Evolutionary conservation across 2,329 filamentous ascomycete species (phyloP).

Genomic region (Colletotrichum abscissum): DNA sequence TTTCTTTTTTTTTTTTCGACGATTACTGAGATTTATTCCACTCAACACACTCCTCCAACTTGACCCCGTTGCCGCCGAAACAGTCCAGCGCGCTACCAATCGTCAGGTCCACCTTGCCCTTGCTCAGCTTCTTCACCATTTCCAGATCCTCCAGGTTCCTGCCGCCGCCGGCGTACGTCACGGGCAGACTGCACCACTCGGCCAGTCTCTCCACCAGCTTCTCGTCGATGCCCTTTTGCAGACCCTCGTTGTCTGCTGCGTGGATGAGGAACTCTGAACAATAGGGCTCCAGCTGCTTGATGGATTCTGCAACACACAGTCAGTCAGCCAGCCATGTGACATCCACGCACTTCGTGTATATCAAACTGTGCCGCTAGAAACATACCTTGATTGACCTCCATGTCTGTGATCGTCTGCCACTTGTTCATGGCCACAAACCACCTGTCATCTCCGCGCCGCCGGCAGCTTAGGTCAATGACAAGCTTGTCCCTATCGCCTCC

Average conservation of each 20-base stretch:
- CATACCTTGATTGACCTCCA: slow-evolving; percentile 85
- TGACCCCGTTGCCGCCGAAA: slow-evolving; percentile 89
- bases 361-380: slow-evolving; percentile 2
- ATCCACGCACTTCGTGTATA: background rate
- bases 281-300: slow-evolving; percentile 84
- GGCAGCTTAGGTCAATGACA: slow-evolving; percentile 95
- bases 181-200: slow-evolving; percentile 89
- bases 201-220: slow-evolving; percentile 81
- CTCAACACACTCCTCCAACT: slow-evolving; percentile 86
- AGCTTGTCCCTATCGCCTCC: slow-evolving; percentile 82
- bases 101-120: slow-evolving; percentile 88
- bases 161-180: slow-evolving; percentile 97
- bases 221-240: slow-evolving; percentile 92
- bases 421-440: slow-evolving; percentile 99
- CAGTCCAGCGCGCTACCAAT: slow-evolving; percentile 97
- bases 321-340: slow-evolving; percentile 1
- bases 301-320: slow-evolving; percentile 71
- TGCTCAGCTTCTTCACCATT: slow-evolving; percentile 81
- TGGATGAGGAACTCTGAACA: slow-evolving; percentile 98
- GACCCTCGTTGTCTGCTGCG: slow-evolving; percentile 94
- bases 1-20: slow-evolving; percentile 44
- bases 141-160: slow-evolving; percentile 85
- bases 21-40: slow-evolving; percentile 74
- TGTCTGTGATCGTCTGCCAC: slow-evolving; percentile 98
- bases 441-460: slow-evolving; percentile 73